A percentile compares a stretch with the other conserved stretches of the same genome.
phyloP scores from a whole-genome alignment of 441 rosid species.

The Arabidopsis lyrata region DNA sequence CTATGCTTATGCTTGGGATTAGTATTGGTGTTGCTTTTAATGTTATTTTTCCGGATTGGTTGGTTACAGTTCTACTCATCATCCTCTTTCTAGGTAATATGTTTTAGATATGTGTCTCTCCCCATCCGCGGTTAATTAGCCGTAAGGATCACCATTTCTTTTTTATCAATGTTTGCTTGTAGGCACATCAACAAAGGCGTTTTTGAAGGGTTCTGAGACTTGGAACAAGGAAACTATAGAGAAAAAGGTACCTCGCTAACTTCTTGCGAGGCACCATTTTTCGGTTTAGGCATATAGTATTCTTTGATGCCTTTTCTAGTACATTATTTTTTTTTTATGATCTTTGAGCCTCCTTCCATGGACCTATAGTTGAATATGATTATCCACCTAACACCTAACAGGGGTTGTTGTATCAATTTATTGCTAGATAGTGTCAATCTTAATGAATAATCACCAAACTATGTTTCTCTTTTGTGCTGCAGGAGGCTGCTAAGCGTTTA shows the following conservation, averaged over 20 bases:
- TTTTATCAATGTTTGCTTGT: too few relatives aligned
- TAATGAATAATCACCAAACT: neutral
- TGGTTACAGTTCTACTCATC: conserved; percentile 76
- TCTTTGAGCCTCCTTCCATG: neutral
- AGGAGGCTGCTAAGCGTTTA: conserved; percentile 74
- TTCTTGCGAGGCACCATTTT: neutral
- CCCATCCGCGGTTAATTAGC: neutral
- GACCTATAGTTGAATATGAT: neutral
- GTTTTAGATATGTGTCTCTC: neutral
- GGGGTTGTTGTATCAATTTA: neutral
- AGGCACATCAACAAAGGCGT: conserved; percentile 72
- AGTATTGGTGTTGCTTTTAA: conserved; percentile 76
- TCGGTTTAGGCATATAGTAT: too few relatives aligned
- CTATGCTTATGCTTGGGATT: conserved; percentile 82
- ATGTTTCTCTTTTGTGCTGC: conserved; percentile 39
- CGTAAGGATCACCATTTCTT: conserved; percentile 1
- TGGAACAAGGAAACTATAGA: conserved; percentile 72
- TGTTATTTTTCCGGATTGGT: conserved; percentile 74
- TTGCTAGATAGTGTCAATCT: neutral
- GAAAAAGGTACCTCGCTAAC: conserved; percentile 53
- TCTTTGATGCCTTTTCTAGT: too few relatives aligned
- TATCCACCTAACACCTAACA: neutral
- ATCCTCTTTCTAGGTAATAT: conserved; percentile 66
- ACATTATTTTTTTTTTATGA: too few relatives aligned
- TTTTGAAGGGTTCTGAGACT: conserved; percentile 71